Evolutionary conservation across 2,329 filamentous ascomycete species (phyloP), one percentile per base, ranked within the genome.

Genomic region (Bertia moriformis): DNA sequence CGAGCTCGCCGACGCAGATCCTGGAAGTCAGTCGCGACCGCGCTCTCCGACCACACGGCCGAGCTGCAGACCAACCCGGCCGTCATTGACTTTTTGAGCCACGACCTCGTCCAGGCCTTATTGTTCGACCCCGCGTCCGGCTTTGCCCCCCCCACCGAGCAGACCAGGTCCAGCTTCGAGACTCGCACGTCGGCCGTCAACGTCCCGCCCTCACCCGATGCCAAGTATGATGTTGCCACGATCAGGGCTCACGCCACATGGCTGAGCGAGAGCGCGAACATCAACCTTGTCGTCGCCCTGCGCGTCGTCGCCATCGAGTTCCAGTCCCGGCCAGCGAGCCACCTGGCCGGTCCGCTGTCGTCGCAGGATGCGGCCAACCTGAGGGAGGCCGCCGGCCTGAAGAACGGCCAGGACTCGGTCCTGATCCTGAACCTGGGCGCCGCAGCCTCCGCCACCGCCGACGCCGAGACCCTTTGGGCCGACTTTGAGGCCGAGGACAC

Each of bases 111-210:
- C 47, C 62, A 78, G 48, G 63, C 70, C 40, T 65, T 88, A 42
- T 69, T 95, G 42, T 75, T 72, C 47, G 69, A 73, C 40, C 81
- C 84, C 18, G 68, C 78, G 51, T 69, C 68, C 45, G 75, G 79
- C 32, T 93, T 89, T 56, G 62, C 71, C 42, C 50, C 67, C 45
- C 65, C 78, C 1, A 75, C 71, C 46, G 54, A 73, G 39, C 66
- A 74, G 49, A 72, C 81, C 19, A 83, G 78, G 57, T 67, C 72
- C 46, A 71, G 73, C 14, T 93, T 93, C 52, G 83, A 93, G 43
- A 83, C 83, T 15, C 87, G 80, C 58, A 93, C 84, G 1, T 83
- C 87, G 17, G 83, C 87, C 4, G 93, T 95, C 44, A 82, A 93
- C 54, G 74, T 87, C 38, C 75, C 84, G 1, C 76, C 82, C 14